phyloP scores from a whole-genome alignment of 257 asterid species.

The Galeopsis tetrahit region DNA sequence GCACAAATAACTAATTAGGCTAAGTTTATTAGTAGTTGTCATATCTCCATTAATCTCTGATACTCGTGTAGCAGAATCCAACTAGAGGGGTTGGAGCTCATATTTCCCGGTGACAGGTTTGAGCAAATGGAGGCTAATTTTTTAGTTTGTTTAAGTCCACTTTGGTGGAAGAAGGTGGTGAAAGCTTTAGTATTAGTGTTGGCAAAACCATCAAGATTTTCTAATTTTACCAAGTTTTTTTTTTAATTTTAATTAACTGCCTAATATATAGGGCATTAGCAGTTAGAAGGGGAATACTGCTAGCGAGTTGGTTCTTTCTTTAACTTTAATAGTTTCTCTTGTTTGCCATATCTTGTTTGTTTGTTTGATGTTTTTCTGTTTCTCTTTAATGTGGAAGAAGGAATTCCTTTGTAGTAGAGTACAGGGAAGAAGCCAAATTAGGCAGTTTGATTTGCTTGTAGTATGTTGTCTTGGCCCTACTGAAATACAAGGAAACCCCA shows the following conservation, averaged over 20 bases:
- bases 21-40: constrained; percentile 30
- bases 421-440: constrained; percentile 15
- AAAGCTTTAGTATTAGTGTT: constrained; percentile 46
- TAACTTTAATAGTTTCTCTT: constrained; percentile 10
- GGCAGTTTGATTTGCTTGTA: constrained; percentile 11
- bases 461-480: constrained; percentile 21
- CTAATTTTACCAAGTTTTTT: constrained; percentile 29
- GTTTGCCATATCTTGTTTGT: constrained; percentile 30
- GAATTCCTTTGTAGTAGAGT: constrained; percentile 33
- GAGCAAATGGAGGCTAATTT: constrained; percentile 58
- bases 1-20: constrained; percentile 49
- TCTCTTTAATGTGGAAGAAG: constrained; percentile 27
- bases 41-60: constrained; percentile 42
- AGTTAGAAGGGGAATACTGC: constrained; percentile 45
- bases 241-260: constrained; percentile 24
- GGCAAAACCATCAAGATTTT: constrained; percentile 44
- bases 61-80: constrained; percentile 48
- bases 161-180: constrained; percentile 47
- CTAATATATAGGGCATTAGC: constrained; percentile 44
- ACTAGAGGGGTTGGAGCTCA: constrained; percentile 70
- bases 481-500: constrained; percentile 17
- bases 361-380: constrained; percentile 28
- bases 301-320: constrained; percentile 18
- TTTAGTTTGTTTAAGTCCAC: constrained; percentile 43
- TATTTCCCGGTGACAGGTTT: constrained; percentile 44